These are phyloP conservation scores for Trametes polyzona DNA, from an alignment of 1,284 basidiomycete genomes.

Conservation along the genomic window DNA sequence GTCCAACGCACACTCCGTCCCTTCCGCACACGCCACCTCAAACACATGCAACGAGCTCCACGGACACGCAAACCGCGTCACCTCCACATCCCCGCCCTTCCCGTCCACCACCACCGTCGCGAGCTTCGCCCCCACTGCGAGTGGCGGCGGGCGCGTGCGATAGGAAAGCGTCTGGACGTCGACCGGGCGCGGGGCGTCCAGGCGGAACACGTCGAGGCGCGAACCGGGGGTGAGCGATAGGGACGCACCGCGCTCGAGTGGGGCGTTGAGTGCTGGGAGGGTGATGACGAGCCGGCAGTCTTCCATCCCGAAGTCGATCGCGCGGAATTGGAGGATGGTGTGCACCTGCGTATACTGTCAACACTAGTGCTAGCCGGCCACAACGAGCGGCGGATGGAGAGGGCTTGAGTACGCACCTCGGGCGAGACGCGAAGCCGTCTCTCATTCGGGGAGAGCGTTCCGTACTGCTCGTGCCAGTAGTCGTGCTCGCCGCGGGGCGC, in stretches of 20 bases:
- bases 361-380: background rate
- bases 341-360: conserved; percentile 11
- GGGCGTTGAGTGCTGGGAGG: conserved; percentile 21
- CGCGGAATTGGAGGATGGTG: conserved; percentile 30
- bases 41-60: conserved; percentile 22
- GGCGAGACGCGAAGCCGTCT: conserved; percentile 9
- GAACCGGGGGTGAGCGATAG: conserved; percentile 9
- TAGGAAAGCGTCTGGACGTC: conserved; percentile 26
- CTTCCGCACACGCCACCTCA: conserved; percentile 22
- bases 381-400: background rate
- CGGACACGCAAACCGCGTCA: conserved; percentile 19
- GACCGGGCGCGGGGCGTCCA: conserved; percentile 14
- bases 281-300: conserved; percentile 28
- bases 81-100: conserved; percentile 9
- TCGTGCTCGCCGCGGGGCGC: conserved; percentile 16
- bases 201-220: conserved; percentile 24
- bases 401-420: conserved; percentile 10
- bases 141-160: conserved; percentile 17
- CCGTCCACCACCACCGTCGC: conserved; percentile 12
- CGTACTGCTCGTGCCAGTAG: conserved; percentile 11
- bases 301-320: conserved; percentile 35
- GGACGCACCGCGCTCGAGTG: conserved; percentile 14
- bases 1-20: conserved; percentile 18
- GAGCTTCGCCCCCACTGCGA: conserved; percentile 14
- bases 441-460: conserved; percentile 17